These are phyloP conservation scores for Pestalotiopsis sp. DNA, from an alignment of 2,329 filamentous ascomycete species.

Conservation along the genomic window DNA sequence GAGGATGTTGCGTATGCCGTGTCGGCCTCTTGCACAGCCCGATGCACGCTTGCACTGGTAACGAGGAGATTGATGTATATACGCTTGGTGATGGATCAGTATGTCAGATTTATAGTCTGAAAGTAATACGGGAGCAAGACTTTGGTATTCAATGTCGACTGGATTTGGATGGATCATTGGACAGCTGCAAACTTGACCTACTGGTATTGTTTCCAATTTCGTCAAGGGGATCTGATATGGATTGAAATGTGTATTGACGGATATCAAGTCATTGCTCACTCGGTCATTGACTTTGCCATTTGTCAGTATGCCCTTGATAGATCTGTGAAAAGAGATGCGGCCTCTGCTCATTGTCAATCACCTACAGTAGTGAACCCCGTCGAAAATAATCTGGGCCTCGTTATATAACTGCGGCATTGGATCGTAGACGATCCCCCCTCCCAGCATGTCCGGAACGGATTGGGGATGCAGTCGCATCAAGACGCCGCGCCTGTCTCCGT, in stretches of 20 bases:
- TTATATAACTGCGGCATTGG: conserved; percentile 14
- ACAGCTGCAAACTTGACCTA: not conserved
- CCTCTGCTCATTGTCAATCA: not conserved
- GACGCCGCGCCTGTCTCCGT: conserved; percentile 1
- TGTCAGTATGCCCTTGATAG: not conserved
- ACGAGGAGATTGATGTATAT: conserved; percentile 18
- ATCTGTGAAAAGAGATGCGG: not conserved
- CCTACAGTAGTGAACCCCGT: conserved; percentile 18
- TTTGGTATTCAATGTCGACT: not conserved
- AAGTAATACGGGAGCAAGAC: not conserved
- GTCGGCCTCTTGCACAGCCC: conserved; percentile 15
- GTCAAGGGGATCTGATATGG: conserved; percentile 15
- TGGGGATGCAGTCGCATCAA: conserved; percentile 12
- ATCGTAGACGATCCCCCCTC: conserved; percentile 6
- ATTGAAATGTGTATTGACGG: conserved; percentile 16
- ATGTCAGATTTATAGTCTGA: not conserved
- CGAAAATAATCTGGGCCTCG: conserved; percentile 18
- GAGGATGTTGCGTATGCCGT: conserved; percentile 6
- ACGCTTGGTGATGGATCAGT: conserved; percentile 1
- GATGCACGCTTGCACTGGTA: conserved; percentile 15
- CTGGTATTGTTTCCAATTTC: conserved; percentile 14
- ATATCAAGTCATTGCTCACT: conserved; percentile 17
- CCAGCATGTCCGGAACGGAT: conserved; percentile 11
- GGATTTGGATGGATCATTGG: not conserved
- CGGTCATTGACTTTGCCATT: conserved; percentile 15